Conservation (phyloP, 345 rosid species). For the Lepidium sativum region DNA sequence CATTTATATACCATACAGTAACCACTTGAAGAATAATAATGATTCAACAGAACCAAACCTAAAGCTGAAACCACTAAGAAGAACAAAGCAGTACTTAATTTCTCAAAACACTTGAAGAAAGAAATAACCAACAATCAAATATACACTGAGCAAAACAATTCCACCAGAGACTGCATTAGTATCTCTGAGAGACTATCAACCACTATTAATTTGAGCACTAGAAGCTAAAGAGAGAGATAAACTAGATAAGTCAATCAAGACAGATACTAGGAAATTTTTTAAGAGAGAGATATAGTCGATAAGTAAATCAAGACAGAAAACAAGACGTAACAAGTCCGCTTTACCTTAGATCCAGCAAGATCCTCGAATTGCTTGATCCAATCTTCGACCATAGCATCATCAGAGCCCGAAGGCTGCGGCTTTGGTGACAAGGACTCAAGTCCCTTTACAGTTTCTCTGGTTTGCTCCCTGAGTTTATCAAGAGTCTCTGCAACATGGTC, state of each 20-base stretch:
- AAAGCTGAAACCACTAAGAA: not conserved
- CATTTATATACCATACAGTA: not conserved
- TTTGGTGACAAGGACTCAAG: constrained; percentile 62
- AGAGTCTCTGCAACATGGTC: constrained; percentile 79
- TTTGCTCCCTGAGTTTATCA: constrained; percentile 74
- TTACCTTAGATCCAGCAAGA: constrained; percentile 75
- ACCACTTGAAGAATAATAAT: not conserved
- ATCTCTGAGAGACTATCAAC: not conserved
- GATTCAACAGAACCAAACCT: not conserved
- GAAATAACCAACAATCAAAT: not conserved
- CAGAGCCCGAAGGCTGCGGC: constrained; percentile 31
- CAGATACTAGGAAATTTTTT: not conserved
- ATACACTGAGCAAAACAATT: not conserved
- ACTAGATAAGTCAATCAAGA: not conserved
- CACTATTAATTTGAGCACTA: not conserved
- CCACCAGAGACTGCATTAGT: not conserved
- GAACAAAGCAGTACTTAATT: not conserved
- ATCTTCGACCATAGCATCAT: constrained; percentile 82
- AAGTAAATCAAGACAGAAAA: not conserved
- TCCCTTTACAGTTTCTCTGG: constrained; percentile 77
- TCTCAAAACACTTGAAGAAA: not conserved
- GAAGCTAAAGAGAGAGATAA: not conserved
- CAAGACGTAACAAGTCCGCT: not conserved
- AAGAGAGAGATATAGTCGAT: not conserved
- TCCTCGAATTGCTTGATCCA: constrained; percentile 98